Evolutionary conservation across 2,329 filamentous ascomycete genomes (phyloP).

Genomic region (Monosporascus cannonballus): DNA sequence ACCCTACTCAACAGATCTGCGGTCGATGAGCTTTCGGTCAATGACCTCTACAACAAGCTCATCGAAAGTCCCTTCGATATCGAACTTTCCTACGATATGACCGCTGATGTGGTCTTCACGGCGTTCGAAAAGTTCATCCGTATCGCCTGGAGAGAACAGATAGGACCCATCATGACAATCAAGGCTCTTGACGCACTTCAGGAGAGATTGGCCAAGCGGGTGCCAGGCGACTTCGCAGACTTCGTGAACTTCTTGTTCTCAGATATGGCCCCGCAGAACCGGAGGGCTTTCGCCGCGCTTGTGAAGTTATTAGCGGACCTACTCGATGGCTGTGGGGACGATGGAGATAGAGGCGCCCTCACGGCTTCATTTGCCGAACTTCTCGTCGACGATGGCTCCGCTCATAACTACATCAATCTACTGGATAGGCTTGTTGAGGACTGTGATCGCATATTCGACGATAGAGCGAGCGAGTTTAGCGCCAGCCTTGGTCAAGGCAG

Average conservation of each 20-base stretch:
- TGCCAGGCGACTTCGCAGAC: conserved; percentile 67
- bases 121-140: conserved; percentile 91
- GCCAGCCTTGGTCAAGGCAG: conserved; percentile 35
- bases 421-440: conserved; percentile 86
- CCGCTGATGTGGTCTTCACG: conserved; percentile 79
- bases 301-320: conserved; percentile 83
- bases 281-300: conserved; percentile 73
- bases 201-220: conserved; percentile 55
- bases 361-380: conserved; percentile 87
- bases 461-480: conserved; percentile 31
- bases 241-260: conserved; percentile 59
- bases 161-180: conserved; percentile 75
- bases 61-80: conserved; percentile 77
- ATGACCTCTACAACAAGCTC: conserved; percentile 84
- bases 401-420: conserved; percentile 80
- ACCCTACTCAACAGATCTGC: conserved; percentile 62
- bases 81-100: conserved; percentile 67
- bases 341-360: conserved; percentile 81
- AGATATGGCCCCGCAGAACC: conserved; percentile 64
- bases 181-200: conserved; percentile 71
- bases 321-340: conserved; percentile 83
- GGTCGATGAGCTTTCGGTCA: conserved; percentile 74
- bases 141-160: conserved; percentile 81
- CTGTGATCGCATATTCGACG: conserved; percentile 81
- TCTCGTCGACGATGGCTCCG: conserved; percentile 68